Base-by-base conservation (phyloP, 2,329 filamentous ascomycete genomes). In the Teratosphaeria zuluensis region DNA sequence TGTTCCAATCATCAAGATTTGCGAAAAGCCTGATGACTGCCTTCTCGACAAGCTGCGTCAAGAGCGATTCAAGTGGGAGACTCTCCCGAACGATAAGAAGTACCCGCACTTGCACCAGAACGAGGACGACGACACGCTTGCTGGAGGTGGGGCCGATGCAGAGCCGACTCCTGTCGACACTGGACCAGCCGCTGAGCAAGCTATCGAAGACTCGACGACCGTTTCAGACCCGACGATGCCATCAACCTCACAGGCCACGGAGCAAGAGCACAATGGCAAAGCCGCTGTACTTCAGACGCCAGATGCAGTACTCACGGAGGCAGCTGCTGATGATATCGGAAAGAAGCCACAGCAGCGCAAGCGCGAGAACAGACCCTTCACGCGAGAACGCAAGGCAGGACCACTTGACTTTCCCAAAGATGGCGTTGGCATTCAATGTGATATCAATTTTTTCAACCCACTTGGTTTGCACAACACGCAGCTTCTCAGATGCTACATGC, bases 391-490 rank as follows among this genome's bases (percentile, higher is more conserved):
- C 59, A 71, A 72, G 21, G 68, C 73, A 11, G 78, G 78, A 0
- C 77, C 77, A 11, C 81, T 95, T 1, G 90, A 94, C 70, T 92
- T 92, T 59, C 88, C 89, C 5, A 89, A 89, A 68, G 77, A 78
- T 8, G 86, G 86, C 3, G 82, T 87, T 31, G 90, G 90, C n/a
- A 88, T 92, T 14, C 89, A 92, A 70, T 94, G 89, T 70, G 90
- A 96, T 69, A 90, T 96, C 78, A 95, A 95, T 72, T 96, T 96
- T 70, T 88, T 88, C 1, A 91, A 91, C 19, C 84, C 89, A 52
- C 81, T 96, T 2, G 90, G 87, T 1, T 78, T 95, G 2, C 87
- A 94, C 64, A 96, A 96, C 71, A 95, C 91, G 0, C 76, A 84
- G 35, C 82, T 96, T 46, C 81, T 96, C 32, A 84, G 88, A 46